Percentiles rank a stretch among this genome's conserved stretches.
These are phyloP conservation scores for Diplotaxis tenuifolia DNA, from an alignment of 345 rosid genomes.

Conservation along the genomic window DNA sequence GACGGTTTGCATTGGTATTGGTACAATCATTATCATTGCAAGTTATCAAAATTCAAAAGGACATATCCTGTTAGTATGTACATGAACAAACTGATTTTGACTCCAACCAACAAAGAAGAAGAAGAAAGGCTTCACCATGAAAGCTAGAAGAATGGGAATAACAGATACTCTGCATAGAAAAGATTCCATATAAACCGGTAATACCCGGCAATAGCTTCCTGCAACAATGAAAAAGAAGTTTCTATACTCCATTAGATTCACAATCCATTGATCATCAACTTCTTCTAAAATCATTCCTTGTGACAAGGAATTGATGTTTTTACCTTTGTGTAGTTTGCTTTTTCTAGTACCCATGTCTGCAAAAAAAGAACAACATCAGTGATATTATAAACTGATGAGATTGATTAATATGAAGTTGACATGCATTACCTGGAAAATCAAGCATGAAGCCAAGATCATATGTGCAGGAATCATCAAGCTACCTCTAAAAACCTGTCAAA, in stretches of 20 bases:
- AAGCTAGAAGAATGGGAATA: constrained; percentile 72
- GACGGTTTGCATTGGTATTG: not conserved
- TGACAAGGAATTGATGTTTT: not conserved
- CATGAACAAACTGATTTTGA: constrained; percentile 27
- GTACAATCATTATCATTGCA: constrained; percentile 17
- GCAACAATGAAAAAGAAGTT: constrained; percentile 38
- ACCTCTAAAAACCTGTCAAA: constrained; percentile 72
- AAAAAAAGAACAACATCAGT: constrained; percentile 18
- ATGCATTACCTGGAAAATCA: constrained; percentile 76
- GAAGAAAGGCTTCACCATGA: not conserved
- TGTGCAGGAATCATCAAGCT: constrained; percentile 67
- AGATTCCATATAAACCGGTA: constrained; percentile 94
- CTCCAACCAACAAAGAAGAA: constrained; percentile 13
- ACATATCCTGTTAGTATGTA: constrained; percentile 13
- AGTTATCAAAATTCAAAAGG: constrained; percentile 12
- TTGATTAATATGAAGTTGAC: not conserved
- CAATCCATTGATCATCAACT: not conserved
- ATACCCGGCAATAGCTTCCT: constrained; percentile 81
- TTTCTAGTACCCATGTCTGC: constrained; percentile 77
- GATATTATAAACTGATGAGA: not conserved
- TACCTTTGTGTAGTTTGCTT: constrained; percentile 82
- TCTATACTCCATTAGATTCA: constrained; percentile 12
- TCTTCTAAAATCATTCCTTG: not conserved
- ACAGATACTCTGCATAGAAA: constrained; percentile 78
- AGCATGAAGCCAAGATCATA: constrained; percentile 44